Evolutionary conservation across 1,139 yeast species (phyloP).

Genomic region (Saccharomyces hybrid): DNA sequence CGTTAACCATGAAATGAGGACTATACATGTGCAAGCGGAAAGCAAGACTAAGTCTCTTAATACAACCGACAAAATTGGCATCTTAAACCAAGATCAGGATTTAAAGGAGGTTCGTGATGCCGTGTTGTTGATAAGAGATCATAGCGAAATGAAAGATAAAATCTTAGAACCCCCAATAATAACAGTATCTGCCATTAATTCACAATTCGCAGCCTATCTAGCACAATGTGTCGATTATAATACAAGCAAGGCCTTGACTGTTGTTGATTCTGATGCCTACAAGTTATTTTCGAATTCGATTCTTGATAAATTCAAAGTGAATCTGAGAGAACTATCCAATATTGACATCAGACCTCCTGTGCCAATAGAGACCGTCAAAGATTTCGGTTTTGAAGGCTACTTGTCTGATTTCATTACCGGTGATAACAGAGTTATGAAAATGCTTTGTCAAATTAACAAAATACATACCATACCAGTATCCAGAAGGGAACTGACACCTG

Average conservation of each 20-base stretch:
- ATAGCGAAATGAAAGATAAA: constrained; percentile 34
- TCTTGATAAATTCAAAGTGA: constrained; percentile 36
- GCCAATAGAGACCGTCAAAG: constrained; percentile 34
- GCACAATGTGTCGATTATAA: constrained; percentile 51
- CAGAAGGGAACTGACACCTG: constrained; percentile 36
- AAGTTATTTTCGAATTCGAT: constrained; percentile 37
- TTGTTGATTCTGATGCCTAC: constrained; percentile 40
- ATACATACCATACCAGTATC: constrained; percentile 63
- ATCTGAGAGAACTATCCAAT: constrained; percentile 40
- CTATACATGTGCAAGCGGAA: constrained; percentile 15
- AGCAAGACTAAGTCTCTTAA: constrained; percentile 32
- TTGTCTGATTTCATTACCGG: constrained; percentile 66
- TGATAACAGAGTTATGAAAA: constrained; percentile 63
- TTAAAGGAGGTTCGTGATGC: constrained; percentile 35
- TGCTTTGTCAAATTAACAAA: constrained; percentile 56
- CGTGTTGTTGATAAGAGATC: constrained; percentile 34
- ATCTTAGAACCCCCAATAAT: constrained; percentile 76
- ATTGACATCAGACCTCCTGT: constrained; percentile 28
- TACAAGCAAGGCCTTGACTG: constrained; percentile 51
- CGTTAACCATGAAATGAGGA: constrained; percentile 14
- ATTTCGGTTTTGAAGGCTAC: constrained; percentile 71
- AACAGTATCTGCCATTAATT: constrained; percentile 48
- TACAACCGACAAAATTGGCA: constrained; percentile 46
- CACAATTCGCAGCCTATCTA: constrained; percentile 45
- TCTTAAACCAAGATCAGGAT: constrained; percentile 28